These are phyloP conservation scores for Aspergillus nanangensis DNA, from an alignment of 495 filamentous ascomycete genomes.

Conservation along the genomic window DNA sequence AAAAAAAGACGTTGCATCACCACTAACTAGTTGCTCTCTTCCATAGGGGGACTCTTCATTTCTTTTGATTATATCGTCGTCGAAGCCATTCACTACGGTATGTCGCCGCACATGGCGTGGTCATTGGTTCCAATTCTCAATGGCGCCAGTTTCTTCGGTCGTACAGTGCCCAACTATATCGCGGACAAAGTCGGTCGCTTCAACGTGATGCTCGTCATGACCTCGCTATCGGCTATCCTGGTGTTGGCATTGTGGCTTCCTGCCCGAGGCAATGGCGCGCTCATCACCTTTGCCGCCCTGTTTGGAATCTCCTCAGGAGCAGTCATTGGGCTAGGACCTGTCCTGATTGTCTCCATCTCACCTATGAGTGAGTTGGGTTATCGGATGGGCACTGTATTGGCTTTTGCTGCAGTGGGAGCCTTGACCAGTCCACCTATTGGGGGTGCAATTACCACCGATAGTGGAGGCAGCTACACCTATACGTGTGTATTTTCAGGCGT, in stretches of 20 bases:
- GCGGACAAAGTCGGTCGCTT: conserved; percentile 64
- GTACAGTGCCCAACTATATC: conserved; percentile 58
- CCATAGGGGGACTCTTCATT: background rate
- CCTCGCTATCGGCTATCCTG: conserved; percentile 48
- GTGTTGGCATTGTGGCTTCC: conserved; percentile 62
- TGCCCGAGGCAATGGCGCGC: conserved; percentile 43
- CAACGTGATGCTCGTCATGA: conserved; percentile 59
- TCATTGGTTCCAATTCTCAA: background rate
- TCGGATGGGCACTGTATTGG: conserved; percentile 55
- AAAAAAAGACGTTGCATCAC: background rate
- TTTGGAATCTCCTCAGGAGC: conserved; percentile 68
- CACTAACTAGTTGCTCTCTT: background rate
- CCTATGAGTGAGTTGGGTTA: conserved; percentile 62
- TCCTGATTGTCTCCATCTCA: conserved; percentile 56
- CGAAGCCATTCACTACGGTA: background rate
- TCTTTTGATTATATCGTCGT: background rate
- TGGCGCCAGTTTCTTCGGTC: conserved; percentile 50
- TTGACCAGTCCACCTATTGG: conserved; percentile 63
- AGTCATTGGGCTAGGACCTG: conserved; percentile 49
- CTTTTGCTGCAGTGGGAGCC: conserved; percentile 50
- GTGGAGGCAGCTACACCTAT: background rate
- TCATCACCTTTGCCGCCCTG: conserved; percentile 55
- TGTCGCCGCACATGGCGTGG: background rate
- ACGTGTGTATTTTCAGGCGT: background rate
- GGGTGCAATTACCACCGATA: conserved; percentile 36